phyloP scores from a whole-genome alignment of 768 basidiomycete species.

The Naganishia vaughanmartiniae region DNA sequence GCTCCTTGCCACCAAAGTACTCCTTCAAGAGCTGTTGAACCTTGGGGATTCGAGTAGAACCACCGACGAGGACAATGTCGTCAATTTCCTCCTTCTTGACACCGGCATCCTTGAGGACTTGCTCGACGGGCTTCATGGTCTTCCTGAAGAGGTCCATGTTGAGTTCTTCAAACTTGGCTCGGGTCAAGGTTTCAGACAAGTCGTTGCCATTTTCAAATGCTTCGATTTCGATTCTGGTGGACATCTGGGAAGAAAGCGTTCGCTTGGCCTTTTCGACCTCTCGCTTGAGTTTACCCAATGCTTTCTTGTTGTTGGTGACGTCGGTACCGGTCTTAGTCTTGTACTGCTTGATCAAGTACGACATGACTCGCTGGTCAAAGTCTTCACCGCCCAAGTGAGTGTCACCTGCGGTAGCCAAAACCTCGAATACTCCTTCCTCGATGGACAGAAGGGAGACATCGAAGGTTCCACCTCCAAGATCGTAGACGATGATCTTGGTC shows the following conservation, averaged over 20 bases:
- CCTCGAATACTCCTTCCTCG: conserved; percentile 96
- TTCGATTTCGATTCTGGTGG: conserved; percentile 89
- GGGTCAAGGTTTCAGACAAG: conserved; percentile 91
- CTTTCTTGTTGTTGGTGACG: conserved; percentile 71
- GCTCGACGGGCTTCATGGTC: conserved; percentile 99
- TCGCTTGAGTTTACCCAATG: conserved; percentile 85
- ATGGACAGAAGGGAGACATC: conserved; percentile 96
- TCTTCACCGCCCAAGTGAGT: conserved; percentile 98
- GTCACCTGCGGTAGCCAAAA: conserved; percentile 97
- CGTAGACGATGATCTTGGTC: conserved; percentile 95
- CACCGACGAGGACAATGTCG: conserved; percentile 96
- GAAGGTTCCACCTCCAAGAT: conserved; percentile 96
- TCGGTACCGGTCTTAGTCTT: conserved; percentile 90
- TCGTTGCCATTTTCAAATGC: conserved; percentile 94
- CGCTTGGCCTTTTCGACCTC: conserved; percentile 94
- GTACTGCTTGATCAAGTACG: conserved; percentile 94
- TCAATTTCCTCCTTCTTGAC: conserved; percentile 97
- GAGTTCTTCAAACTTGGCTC: conserved; percentile 98
- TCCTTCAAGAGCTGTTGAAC: conserved; percentile 96
- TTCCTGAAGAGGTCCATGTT: conserved; percentile 99
- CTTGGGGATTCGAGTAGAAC: conserved; percentile 96
- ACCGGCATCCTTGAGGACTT: conserved; percentile 94
- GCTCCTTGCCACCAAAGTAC: conserved; percentile 98
- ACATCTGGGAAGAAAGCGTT: conserved; percentile 86
- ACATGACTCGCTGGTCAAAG: conserved; percentile 96